phyloP scores from a whole-genome alignment of 108 stramenopile genomes.

The Parietichytrium sp. region DNA sequence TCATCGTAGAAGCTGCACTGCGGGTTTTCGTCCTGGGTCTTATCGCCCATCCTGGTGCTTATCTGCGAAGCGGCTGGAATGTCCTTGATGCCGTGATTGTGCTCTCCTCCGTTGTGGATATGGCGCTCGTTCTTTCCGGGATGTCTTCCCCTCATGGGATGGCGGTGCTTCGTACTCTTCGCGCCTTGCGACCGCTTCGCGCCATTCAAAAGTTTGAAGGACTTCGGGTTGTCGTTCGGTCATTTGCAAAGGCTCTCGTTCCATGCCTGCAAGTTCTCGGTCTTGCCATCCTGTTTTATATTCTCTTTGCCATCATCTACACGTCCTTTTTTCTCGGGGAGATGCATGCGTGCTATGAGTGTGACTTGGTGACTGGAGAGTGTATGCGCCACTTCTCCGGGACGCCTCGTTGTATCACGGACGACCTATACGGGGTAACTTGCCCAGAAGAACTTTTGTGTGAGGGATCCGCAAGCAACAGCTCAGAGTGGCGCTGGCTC shows the following conservation, averaged over 20 bases:
- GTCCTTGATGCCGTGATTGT: conserved; percentile 59
- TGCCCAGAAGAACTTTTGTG: background rate
- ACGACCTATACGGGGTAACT: background rate
- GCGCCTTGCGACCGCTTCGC: conserved; percentile 68
- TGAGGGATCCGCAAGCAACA: background rate
- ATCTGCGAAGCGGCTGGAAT: conserved; percentile 58
- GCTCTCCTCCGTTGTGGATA: conserved; percentile 48
- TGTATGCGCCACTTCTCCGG: background rate
- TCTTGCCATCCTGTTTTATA: conserved; percentile 56
- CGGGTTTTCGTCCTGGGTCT: conserved; percentile 50
- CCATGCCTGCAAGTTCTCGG: conserved; percentile 58
- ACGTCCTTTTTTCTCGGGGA: conserved; percentile 65
- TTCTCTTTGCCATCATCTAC: conserved; percentile 68
- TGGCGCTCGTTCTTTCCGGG: background rate
- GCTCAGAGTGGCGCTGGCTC: background rate
- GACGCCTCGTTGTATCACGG: background rate
- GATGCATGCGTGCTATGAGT: conserved; percentile 56
- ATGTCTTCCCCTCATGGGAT: conserved; percentile 35
- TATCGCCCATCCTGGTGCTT: background rate
- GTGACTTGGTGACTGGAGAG: background rate
- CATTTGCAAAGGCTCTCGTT: conserved; percentile 59
- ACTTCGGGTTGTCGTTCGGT: conserved; percentile 67
- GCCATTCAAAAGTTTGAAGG: conserved; percentile 65
- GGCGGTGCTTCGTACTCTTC: conserved; percentile 52
- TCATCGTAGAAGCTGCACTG: conserved; percentile 50